Base-by-base conservation (phyloP, 768 basidiomycete genomes). In the Naganishia onofrii region DNA sequence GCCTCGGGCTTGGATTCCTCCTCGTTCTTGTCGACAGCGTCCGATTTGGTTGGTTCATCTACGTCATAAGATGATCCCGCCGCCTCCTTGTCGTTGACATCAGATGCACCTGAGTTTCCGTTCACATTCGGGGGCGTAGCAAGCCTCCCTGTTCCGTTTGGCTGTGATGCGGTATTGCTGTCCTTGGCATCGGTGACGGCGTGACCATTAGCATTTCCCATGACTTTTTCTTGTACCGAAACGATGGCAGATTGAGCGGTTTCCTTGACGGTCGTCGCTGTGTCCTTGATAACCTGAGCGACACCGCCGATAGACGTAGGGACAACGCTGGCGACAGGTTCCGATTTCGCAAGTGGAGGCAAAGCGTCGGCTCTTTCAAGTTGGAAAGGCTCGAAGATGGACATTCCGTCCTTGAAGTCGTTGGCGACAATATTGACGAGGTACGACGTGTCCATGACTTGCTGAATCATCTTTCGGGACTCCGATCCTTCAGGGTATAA, bases 341-440 rank as follows among this genome's bases (percentile, higher is more conserved):
- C 38, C 36, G 23, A 8, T 29, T 63, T 63, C 9, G 26, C n/a
- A 63, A 63, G 60, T 6, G 60, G 60, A 17, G 60, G 60, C 36
- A 63, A 19, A 12, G 58, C 28, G n/a, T 44, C 42, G n/a, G 66
- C 48, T 17, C 71, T 65, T 29, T 79, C 77, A 15, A 79, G 71
- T 26, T 78, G 66, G 85, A 97, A 95, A 2, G 92, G 91, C 74
- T 84, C 84, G 80, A 94, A 97, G 81, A 97, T 94, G 26, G 89
- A 89, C 57, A 89, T 84, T 1, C 88, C 80, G 76, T 90, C 85
- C 81, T 91, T 90, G 87, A 92, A 97, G 80, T 95, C 89, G 82
- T 96, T 96, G 81, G 96, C 93, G 31, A 97, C 94, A 74, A 97
- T 89, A 81, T 96, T 96, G 74, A 96, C 92, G 73, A 97, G 88